Percentiles rank a stretch among this genome's conserved stretches.
Conservation (phyloP, 148 eudicot genomes). For the Persicaria tinctoria region DNA sequence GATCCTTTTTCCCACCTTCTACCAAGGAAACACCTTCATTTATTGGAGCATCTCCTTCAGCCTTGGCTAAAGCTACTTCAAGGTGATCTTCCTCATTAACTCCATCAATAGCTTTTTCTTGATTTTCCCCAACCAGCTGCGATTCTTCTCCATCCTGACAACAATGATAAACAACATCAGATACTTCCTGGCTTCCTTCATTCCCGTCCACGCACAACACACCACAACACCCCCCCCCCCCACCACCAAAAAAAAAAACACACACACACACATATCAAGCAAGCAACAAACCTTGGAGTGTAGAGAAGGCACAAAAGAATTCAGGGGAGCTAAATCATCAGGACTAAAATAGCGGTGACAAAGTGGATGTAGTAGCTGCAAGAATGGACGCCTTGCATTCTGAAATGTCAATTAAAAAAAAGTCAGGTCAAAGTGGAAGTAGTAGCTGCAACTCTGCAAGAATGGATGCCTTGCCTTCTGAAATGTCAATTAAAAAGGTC, state of each 20-base stretch:
- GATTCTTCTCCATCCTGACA: conserved; percentile 33
- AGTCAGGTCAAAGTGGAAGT: conserved; percentile 43
- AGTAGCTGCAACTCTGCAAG: conserved; percentile 48
- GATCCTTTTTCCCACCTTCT: conserved; percentile 89
- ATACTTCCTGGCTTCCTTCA: background rate
- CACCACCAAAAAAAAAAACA: background rate
- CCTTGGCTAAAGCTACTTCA: conserved; percentile 22
- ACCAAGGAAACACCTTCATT: conserved; percentile 24
- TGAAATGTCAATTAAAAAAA: conserved; percentile 18
- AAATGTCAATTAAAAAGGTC: conserved; percentile 8
- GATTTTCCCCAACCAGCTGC: conserved; percentile 21
- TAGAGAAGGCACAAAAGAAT: conserved; percentile 59
- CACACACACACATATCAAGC: background rate
- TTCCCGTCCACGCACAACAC: background rate
- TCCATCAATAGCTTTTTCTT: conserved; percentile 22
- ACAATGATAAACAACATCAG: background rate
- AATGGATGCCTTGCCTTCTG: conserved; percentile 80
- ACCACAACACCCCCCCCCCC: no score
- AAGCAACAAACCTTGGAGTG: conserved; percentile 40
- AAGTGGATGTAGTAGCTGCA: conserved; percentile 83
- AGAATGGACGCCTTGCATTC: conserved; percentile 73
- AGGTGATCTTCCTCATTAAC: conserved; percentile 21
- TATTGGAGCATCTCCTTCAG: conserved; percentile 18
- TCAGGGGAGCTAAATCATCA: conserved; percentile 65
- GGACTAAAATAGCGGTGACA: conserved; percentile 72